Percentiles rank a stretch among this genome's conserved stretches.
Conservation (phyloP, 352 stramenopile species). For the Phytophthora fragariaefolia region DNA sequence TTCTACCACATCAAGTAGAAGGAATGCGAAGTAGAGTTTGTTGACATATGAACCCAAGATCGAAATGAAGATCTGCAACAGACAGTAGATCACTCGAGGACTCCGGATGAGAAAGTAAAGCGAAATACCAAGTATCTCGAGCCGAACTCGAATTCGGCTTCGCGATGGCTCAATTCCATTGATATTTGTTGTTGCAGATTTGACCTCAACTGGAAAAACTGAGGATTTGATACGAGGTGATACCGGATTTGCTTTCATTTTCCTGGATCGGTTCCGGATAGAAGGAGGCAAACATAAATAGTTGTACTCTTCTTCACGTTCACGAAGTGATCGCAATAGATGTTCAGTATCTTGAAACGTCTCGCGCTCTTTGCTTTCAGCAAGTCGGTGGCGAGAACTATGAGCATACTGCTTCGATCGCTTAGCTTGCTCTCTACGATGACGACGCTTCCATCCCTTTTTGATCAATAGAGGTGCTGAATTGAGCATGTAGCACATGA, state of each 20-base stretch:
- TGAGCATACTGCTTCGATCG: constrained; percentile 51
- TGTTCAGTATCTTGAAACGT: constrained; percentile 73
- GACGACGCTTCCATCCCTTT: constrained; percentile 71
- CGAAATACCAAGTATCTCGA: constrained; percentile 48
- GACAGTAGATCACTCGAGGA: constrained; percentile 62
- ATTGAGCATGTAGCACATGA: constrained; percentile 74
- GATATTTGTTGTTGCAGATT: constrained; percentile 5
- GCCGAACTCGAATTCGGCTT: constrained; percentile 24
- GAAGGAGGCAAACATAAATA: constrained; percentile 59
- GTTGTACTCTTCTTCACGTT: constrained; percentile 71
- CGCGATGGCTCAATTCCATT: constrained; percentile 1
- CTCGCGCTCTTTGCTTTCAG: constrained; percentile 50
- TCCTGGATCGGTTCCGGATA: constrained; percentile 15
- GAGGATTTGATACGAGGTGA: constrained; percentile 11
- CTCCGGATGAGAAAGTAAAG: constrained; percentile 60
- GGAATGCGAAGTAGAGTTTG: constrained; percentile 82
- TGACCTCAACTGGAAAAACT: background rate
- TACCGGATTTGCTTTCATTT: constrained; percentile 2
- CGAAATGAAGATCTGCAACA: constrained; percentile 64
- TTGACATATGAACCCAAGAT: constrained; percentile 71
- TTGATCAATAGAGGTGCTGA: constrained; percentile 71
- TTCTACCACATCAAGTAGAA: constrained; percentile 79
- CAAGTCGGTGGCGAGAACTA: constrained; percentile 31
- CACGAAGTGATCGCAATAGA: constrained; percentile 58
- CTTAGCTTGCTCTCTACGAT: constrained; percentile 45